Evolutionary conservation across 768 basidiomycete genomes (phyloP).

Genomic region (Pisolithus orientalis): DNA sequence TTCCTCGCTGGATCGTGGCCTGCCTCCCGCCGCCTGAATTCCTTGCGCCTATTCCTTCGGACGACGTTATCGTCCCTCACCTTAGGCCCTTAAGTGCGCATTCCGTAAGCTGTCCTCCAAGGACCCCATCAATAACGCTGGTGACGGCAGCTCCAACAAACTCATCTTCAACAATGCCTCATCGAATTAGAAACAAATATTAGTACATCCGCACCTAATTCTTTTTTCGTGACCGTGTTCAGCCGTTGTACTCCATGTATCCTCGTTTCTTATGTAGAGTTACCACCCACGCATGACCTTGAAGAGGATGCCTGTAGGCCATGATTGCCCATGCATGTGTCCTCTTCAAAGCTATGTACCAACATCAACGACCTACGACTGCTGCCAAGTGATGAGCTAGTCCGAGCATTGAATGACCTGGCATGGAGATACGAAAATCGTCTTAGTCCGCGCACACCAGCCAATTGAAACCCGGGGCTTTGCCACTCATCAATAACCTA

Average conservation of each 20-base stretch:
- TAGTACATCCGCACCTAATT: neutral
- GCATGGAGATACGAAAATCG: neutral
- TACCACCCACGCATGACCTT: too few relatives aligned
- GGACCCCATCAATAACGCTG: constrained; percentile 42
- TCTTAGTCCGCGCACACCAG: neutral
- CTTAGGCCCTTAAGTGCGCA: constrained; percentile 72
- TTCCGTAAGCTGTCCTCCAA: constrained; percentile 54
- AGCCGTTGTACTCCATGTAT: constrained; percentile 1
- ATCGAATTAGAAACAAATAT: constrained; percentile 2
- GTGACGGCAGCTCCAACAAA: constrained; percentile 55
- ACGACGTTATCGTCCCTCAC: constrained; percentile 38
- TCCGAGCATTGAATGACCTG: neutral
- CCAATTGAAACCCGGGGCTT: too few relatives aligned
- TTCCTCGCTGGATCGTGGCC: constrained; percentile 52
- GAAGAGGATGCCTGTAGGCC: too few relatives aligned
- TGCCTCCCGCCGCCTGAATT: constrained; percentile 52
- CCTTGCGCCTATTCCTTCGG: constrained; percentile 39
- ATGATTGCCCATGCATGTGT: too few relatives aligned
- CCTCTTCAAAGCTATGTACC: too few relatives aligned
- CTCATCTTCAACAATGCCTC: constrained; percentile 82
- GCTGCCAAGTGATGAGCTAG: neutral
- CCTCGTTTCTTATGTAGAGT: too few relatives aligned
- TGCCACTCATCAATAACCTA: too few relatives aligned
- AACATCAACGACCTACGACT: too few relatives aligned
- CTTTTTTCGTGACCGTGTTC: neutral